Base-by-base conservation (phyloP, 1,284 basidiomycete genomes). In the Ganoderma resinaceum region DNA sequence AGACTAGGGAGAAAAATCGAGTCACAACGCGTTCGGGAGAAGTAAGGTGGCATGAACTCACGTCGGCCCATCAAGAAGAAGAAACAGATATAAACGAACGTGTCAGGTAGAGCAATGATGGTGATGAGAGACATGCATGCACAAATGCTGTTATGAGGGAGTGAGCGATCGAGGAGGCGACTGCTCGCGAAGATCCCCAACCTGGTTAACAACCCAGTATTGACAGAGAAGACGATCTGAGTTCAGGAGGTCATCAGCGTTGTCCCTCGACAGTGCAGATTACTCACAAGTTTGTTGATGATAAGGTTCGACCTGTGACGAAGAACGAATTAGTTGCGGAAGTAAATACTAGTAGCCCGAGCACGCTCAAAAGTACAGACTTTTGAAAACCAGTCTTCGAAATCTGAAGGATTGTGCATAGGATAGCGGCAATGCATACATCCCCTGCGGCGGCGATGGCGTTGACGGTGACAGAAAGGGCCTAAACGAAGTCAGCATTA, bases 391-490 rank as follows among this genome's bases (percentile, higher is more conserved):
- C 86, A 33, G 86, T 88, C 65, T 85, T 79, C 46, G 85, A 85
- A 31, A 79, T 79, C 42, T 84, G 84, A 6, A 89, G 81, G 72
- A 86, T 83, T 70, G 78, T 81, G 71, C 84, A 85, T 38, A 89
- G 77, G 26, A 82, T 79, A 43, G 80, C 78, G 26, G 87, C 83
- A 62, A 88, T 88, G 61, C 84, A 70, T 23, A 86, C 79, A 72
- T 89, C 87, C 3, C 82, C 78, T 11, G 80, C 81, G 5, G 84
- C 86, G 4, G 84, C 86, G 26, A 87, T 73, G 4, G 84, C 80
- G 72, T 88, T 88, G 57, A 88, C 84, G 46, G 84, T 79, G 82
- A 87, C 85, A 3, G 86, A 88, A 58, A 87, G 78, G 16, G 82
- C 82, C 86, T 87, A 43, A 49, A 61, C 31, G 65, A 35, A 18